A percentile compares a stretch with the other conserved stretches of the same genome.
Evolutionary conservation across 2,329 filamentous ascomycete genomes (phyloP).

Genomic region (Sporothrix pallida): DNA sequence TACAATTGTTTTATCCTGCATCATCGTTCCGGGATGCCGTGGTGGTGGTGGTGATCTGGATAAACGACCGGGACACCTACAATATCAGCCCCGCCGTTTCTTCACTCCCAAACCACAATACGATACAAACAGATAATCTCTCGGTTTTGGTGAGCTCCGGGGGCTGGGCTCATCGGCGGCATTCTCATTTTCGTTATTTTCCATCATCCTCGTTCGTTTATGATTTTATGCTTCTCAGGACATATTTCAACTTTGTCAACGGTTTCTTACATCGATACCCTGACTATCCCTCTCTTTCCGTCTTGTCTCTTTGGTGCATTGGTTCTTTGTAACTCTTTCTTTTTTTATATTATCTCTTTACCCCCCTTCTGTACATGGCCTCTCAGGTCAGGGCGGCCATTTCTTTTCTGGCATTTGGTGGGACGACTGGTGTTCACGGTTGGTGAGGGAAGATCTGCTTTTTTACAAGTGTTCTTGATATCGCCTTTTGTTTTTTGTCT

Average conservation of each 20-base stretch:
- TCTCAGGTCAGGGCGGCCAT: conserved; percentile 19
- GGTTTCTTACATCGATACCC: background rate
- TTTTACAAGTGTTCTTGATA: conserved; percentile 1
- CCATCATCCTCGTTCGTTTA: conserved; percentile 24
- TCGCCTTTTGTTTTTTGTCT: too few species aligned
- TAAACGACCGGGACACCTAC: too few species aligned
- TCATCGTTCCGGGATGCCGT: too few species aligned
- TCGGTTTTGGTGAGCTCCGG: background rate
- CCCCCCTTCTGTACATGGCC: conserved; percentile 21
- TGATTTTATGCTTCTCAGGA: conserved; percentile 21
- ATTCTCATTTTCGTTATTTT: conserved; percentile 5
- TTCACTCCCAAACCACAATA: background rate
- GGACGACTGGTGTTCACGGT: conserved; percentile 31
- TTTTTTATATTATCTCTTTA: background rate
- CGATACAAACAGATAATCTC: background rate
- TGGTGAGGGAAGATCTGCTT: conserved; percentile 22
- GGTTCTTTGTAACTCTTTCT: background rate
- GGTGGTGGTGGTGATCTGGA: too few species aligned
- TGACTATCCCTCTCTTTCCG: conserved; percentile 5
- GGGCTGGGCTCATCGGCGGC: conserved; percentile 7
- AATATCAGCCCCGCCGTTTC: too few species aligned
- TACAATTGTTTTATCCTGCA: too few species aligned
- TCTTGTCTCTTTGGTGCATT: conserved; percentile 16
- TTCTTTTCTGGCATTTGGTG: conserved; percentile 25
- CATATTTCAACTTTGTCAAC: background rate